Percentiles rank a stretch among this genome's conserved stretches.
These are phyloP conservation scores for Begonia loranthoides DNA, from an alignment of 306 rosid genomes.

Conservation along the genomic window DNA sequence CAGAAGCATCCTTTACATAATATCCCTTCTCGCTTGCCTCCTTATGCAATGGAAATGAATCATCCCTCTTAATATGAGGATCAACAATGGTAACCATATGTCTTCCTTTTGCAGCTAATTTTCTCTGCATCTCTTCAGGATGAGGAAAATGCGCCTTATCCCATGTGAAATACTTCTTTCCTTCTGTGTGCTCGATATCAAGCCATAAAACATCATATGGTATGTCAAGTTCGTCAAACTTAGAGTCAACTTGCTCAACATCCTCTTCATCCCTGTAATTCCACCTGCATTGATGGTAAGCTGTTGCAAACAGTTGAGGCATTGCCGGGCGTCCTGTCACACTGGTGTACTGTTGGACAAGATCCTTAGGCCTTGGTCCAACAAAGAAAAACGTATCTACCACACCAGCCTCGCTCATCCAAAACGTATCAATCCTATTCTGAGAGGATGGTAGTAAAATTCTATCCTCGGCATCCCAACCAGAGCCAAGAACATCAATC, in stretches of 20 bases:
- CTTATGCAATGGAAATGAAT: slow-evolving; percentile 46
- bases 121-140: slow-evolving; percentile 94
- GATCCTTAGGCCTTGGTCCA: slow-evolving; percentile 85
- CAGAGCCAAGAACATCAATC: slow-evolving; percentile 74
- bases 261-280: slow-evolving; percentile 94
- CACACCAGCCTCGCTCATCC: slow-evolving; percentile 95
- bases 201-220: slow-evolving; percentile 99
- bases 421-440: slow-evolving; percentile 58
- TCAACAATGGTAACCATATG: slow-evolving; percentile 91
- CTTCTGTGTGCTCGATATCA: slow-evolving; percentile 92
- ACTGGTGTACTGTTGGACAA: slow-evolving; percentile 54
- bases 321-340: slow-evolving; percentile 69
- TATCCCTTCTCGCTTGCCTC: slow-evolving; percentile 70
- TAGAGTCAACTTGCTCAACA: slow-evolving; percentile 75
- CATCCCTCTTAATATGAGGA: slow-evolving; percentile 92
- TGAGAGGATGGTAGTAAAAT: slow-evolving; percentile 54
- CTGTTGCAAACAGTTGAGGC: slow-evolving; percentile 79
- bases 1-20: slow-evolving; percentile 82
- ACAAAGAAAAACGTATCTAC: slow-evolving; percentile 73
- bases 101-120: slow-evolving; percentile 69
- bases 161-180: slow-evolving; percentile 91
- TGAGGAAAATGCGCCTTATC: slow-evolving; percentile 62
- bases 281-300: slow-evolving; percentile 95
- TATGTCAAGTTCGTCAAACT: slow-evolving; percentile 75
- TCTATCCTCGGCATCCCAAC: slow-evolving; percentile 73